These are phyloP conservation scores for Excoecaria cochinchinensis DNA, from an alignment of 345 rosid species.

Conservation along the genomic window DNA sequence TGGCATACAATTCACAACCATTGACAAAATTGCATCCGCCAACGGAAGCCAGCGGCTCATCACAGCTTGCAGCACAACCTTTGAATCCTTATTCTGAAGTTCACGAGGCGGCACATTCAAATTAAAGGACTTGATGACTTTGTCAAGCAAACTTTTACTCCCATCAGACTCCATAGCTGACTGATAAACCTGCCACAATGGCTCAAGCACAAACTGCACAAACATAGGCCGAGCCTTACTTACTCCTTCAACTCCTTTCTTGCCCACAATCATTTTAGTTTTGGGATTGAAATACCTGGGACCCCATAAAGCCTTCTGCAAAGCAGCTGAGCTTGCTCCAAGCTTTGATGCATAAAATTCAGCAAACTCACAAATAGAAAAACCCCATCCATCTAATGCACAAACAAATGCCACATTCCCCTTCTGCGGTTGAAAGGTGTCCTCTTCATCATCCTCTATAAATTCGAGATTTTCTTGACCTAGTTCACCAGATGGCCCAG, in stretches of 20 bases:
- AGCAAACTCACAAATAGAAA: slow-evolving; percentile 68
- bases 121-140: slow-evolving; percentile 70
- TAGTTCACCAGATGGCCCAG: slow-evolving; percentile 47
- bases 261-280: slow-evolving; percentile 84
- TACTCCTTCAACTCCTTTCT: slow-evolving; percentile 56
- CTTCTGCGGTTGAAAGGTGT: slow-evolving; percentile 89
- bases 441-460: slow-evolving; percentile 89
- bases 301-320: slow-evolving; percentile 89
- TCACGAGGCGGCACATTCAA: slow-evolving; percentile 75
- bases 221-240: slow-evolving; percentile 86
- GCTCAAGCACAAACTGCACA: slow-evolving; percentile 95
- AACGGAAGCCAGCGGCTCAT: slow-evolving; percentile 95
- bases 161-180: slow-evolving; percentile 73
- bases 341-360: slow-evolving; percentile 77
- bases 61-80: slow-evolving; percentile 71
- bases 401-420: slow-evolving; percentile 89
- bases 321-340: slow-evolving; percentile 57
- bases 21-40: slow-evolving; percentile 78
- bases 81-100: slow-evolving; percentile 83
- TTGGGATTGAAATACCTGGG: slow-evolving; percentile 70
- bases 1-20: slow-evolving; percentile 81
- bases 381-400: slow-evolving; percentile 97
- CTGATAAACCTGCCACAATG: slow-evolving; percentile 83
- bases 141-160: slow-evolving; percentile 53
- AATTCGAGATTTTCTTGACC: slow-evolving; percentile 60